Evolutionary conservation across 192 early-diverging fungal genomes (phyloP).

Genomic region (Linnemannia elongata): DNA sequence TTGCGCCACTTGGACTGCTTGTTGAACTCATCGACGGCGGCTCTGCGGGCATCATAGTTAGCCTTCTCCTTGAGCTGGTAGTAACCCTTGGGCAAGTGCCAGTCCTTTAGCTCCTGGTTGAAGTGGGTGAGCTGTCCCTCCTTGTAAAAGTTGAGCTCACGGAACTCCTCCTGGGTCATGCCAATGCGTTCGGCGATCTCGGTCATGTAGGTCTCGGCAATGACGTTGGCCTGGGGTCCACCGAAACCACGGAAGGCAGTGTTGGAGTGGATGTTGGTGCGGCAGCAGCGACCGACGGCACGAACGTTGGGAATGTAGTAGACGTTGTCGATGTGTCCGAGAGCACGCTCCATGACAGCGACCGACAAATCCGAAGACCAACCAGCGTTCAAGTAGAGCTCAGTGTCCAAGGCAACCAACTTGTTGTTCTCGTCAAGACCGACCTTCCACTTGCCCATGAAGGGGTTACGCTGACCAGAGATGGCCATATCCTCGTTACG

Average conservation of each 20-base stretch:
- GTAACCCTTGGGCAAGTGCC: conserved; percentile 80
- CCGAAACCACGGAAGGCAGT: conserved; percentile 93
- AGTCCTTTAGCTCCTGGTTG: conserved; percentile 74
- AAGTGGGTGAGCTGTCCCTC: conserved; percentile 81
- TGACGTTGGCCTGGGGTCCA: conserved; percentile 86
- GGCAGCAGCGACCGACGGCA: conserved; percentile 78
- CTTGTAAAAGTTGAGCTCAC: conserved; percentile 80
- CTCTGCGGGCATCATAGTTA: conserved; percentile 66
- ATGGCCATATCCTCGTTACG: conserved; percentile 89
- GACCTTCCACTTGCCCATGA: conserved; percentile 82
- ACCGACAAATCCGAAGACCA: conserved; percentile 76
- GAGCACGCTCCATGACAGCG: conserved; percentile 79
- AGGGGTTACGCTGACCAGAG: conserved; percentile 84
- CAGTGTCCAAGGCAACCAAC: conserved; percentile 72
- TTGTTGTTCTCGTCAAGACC: conserved; percentile 78
- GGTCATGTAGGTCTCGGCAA: conserved; percentile 81
- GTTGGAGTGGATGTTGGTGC: conserved; percentile 88
- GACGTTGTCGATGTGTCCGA: conserved; percentile 84
- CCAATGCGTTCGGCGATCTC: conserved; percentile 83
- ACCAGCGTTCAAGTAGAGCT: conserved; percentile 73
- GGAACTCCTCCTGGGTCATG: conserved; percentile 71
- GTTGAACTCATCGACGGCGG: conserved; percentile 78
- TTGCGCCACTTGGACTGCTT: conserved; percentile 79
- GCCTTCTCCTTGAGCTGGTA: conserved; percentile 70
- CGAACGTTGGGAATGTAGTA: conserved; percentile 82